A percentile compares a stretch with the other conserved stretches of the same genome.
Conservation (phyloP, 768 basidiomycete genomes). For the Rhodocollybia butyracea region DNA sequence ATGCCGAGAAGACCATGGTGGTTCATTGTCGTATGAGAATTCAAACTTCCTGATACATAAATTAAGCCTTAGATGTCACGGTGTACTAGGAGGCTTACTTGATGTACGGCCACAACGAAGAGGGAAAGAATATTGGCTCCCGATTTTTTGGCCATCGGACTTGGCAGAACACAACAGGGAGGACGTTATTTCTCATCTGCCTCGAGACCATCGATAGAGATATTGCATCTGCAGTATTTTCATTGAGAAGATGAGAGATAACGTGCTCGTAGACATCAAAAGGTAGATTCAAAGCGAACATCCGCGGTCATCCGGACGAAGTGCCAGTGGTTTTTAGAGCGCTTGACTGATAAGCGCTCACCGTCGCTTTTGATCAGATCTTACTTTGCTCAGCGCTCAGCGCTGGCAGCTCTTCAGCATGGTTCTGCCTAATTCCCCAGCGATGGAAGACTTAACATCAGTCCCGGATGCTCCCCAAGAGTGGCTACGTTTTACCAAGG, state of each 20-base stretch:
- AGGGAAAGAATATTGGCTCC: background rate
- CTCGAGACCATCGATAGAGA: background rate
- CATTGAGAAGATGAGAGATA: background rate
- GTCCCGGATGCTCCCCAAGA: constrained; percentile 57
- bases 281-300: too few relatives aligned
- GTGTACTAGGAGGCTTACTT: background rate
- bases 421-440: too few relatives aligned
- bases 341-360: too few relatives aligned
- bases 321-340: too few relatives aligned
- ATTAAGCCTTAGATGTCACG: background rate
- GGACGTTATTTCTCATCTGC: background rate
- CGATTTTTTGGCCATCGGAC: constrained; percentile 5
- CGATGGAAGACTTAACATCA: constrained; percentile 9
- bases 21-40: background rate
- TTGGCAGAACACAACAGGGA: background rate
- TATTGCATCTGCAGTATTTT: background rate
- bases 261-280: background rate
- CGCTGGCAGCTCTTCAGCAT: too few relatives aligned
- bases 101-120: constrained; percentile 7
- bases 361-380: too few relatives aligned
- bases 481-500: constrained; percentile 79
- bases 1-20: background rate
- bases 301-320: too few relatives aligned
- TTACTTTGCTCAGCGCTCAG: too few relatives aligned
- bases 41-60: background rate